Base-by-base conservation (phyloP, 495 filamentous ascomycete genomes). In the Xylaria bambusicola region DNA sequence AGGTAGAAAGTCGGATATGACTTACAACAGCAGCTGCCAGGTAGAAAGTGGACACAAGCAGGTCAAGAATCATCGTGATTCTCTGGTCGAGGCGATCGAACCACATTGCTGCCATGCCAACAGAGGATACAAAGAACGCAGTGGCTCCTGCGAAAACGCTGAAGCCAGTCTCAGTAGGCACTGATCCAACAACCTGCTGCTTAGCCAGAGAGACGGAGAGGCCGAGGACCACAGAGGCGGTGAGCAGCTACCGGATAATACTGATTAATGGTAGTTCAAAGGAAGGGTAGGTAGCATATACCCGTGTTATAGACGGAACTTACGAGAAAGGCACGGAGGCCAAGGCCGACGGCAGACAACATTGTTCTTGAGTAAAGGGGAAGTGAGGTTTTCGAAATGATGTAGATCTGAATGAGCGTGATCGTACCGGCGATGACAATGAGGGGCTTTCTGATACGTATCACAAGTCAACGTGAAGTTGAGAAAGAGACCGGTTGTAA, bases 171-270 rank as follows among this genome's bases (percentile, higher is more conserved):
- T 56, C 8, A 2, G 59, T 27, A 4, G 74, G 74, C 9, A 72
- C 65, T 0, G 40, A 48, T 1, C 63, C 64, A 4, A 60, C 31
- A 8, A 49, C 46, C 55, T 79, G 75, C 10, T 69, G 66, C 20
- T 65, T 73, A 26, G 73, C 69, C 26, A 78, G 61, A 21, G 56
- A 56, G 41, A 75, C 62, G 0, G 77, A 76, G 44, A 80, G 58
- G n/a, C 66, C 69, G 50, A 80, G 68, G 56, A 77, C 71, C 26
- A 78, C 52, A 24, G 71, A 33, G 6, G 66, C 66, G 54, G 72
- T 75, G 21, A 77, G 31, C 24, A 71, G 27, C 71, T 80, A 7
- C 10, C n/a, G 17, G 15, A 38, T 33, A 13, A 29, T 18, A 23
- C 15, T n/a, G 33, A 21, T 50, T 18, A 58, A 24, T 1, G 1